phyloP scores from a whole-genome alignment of 495 filamentous ascomycete genomes.

The Aspergillus panamensis region DNA sequence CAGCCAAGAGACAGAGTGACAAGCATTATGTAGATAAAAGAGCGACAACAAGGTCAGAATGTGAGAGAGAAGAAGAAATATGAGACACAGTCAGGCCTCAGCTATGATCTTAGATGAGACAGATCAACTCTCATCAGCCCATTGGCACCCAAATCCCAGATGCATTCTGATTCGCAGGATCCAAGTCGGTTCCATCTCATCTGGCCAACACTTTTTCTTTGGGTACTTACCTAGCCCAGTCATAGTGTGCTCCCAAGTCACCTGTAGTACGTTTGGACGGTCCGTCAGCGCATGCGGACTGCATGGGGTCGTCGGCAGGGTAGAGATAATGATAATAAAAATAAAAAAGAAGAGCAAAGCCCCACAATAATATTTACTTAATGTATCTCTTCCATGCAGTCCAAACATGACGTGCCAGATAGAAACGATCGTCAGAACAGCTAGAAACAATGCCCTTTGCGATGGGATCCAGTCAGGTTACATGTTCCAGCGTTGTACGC shows the following conservation, averaged over 20 bases:
- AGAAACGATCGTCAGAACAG: constrained; percentile 11
- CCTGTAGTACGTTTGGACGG: constrained; percentile 6
- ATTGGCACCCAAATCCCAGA: constrained; percentile 13
- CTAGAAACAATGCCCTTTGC: constrained; percentile 12
- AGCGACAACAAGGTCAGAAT: neutral
- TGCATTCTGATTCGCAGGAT: constrained; percentile 14
- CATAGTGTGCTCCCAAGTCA: constrained; percentile 1
- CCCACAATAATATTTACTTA: constrained; percentile 7
- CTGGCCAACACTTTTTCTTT: constrained; percentile 14
- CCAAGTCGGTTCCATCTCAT: neutral
- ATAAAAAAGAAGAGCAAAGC: constrained; percentile 7
- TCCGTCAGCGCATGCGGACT: constrained; percentile 6
- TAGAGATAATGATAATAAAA: too few species aligned
- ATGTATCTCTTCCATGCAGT: constrained; percentile 9
- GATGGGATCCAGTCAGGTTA: constrained; percentile 17
- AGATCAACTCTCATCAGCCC: constrained; percentile 10
- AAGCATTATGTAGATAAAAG: neutral
- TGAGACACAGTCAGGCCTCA: constrained; percentile 7
- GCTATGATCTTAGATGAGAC: constrained; percentile 12
- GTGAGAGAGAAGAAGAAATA: constrained; percentile 5
- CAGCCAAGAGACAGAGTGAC: too few species aligned
- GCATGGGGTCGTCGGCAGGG: neutral
- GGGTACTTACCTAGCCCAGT: constrained; percentile 12
- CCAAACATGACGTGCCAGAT: constrained; percentile 26
- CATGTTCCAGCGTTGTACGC: constrained; percentile 21